Conservation (phyloP, 2,329 filamentous ascomycete species). For the Pseudogymnoascus sp. region DNA sequence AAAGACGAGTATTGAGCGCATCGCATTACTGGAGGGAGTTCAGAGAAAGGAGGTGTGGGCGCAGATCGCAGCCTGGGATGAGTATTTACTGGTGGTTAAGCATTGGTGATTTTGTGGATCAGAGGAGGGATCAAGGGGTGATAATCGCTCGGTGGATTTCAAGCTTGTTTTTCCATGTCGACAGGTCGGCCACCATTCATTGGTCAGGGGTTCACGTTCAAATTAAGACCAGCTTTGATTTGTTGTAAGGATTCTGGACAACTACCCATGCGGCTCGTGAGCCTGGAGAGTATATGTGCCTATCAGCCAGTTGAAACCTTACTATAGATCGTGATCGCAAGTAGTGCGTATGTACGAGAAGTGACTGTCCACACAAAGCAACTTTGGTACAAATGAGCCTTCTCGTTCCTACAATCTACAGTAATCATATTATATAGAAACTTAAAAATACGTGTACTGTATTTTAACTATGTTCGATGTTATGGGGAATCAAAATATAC, state of each 20-base stretch:
- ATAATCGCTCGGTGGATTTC: not conserved
- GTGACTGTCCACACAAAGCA: not conserved
- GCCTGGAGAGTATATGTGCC: not conserved
- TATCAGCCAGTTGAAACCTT: not conserved
- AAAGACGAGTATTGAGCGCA: constrained; percentile 71
- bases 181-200: not conserved
- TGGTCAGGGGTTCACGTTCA: not conserved
- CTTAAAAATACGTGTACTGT: not conserved
- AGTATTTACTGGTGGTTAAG: constrained; percentile 57
- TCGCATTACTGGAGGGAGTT: constrained; percentile 75
- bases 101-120: constrained; percentile 49
- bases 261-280: not conserved
- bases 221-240: not conserved
- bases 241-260: not conserved
- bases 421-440: not conserved
- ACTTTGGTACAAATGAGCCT: not conserved
- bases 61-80: constrained; percentile 54
- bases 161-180: not conserved
- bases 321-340: not conserved
- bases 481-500: not conserved
- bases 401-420: not conserved
- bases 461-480: not conserved
- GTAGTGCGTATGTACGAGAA: not conserved
- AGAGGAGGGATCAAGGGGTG: not conserved
- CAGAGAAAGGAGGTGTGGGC: constrained; percentile 76